phyloP scores from a whole-genome alignment of 441 rosid genomes.

The Erodium moschatum region DNA sequence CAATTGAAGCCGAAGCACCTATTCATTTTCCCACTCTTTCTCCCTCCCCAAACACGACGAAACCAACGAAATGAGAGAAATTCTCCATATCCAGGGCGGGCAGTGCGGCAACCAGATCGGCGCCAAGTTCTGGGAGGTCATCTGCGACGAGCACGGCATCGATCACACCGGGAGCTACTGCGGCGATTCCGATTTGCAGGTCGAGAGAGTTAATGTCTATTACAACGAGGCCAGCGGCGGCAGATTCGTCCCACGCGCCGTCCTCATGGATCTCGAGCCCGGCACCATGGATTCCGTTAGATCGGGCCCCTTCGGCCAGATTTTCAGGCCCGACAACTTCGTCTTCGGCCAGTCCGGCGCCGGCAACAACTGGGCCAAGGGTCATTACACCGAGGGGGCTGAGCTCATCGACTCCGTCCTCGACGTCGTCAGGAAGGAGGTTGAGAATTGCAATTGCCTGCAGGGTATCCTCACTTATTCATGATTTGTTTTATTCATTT shows the following conservation, averaged over 20 bases:
- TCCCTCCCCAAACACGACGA: neutral
- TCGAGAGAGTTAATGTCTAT: constrained; percentile 47
- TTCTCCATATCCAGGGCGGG: constrained; percentile 49
- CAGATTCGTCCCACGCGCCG: constrained; percentile 45
- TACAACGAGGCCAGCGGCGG: constrained; percentile 53
- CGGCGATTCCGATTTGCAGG: constrained; percentile 40
- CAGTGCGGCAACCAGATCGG: constrained; percentile 58
- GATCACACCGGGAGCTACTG: constrained; percentile 41
- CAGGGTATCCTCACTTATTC: constrained; percentile 8
- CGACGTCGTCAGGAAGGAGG: constrained; percentile 52
- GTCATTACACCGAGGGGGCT: constrained; percentile 54
- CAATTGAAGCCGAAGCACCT: neutral
- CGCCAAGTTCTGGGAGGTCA: constrained; percentile 43
- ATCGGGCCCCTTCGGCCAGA: constrained; percentile 46
- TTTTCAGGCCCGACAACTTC: constrained; percentile 44
- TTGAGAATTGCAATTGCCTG: constrained; percentile 24
- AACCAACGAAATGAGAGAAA: constrained; percentile 45
- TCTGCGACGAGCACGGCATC: constrained; percentile 51
- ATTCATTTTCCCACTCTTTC: neutral
- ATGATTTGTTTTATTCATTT: neutral
- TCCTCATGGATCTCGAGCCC: constrained; percentile 51
- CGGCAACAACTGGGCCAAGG: constrained; percentile 50
- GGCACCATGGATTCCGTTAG: constrained; percentile 49
- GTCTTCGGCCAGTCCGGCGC: constrained; percentile 44
- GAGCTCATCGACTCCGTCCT: constrained; percentile 61